Conservation (phyloP, 495 filamentous ascomycete species). For the Penicilliopsis zonata region DNA sequence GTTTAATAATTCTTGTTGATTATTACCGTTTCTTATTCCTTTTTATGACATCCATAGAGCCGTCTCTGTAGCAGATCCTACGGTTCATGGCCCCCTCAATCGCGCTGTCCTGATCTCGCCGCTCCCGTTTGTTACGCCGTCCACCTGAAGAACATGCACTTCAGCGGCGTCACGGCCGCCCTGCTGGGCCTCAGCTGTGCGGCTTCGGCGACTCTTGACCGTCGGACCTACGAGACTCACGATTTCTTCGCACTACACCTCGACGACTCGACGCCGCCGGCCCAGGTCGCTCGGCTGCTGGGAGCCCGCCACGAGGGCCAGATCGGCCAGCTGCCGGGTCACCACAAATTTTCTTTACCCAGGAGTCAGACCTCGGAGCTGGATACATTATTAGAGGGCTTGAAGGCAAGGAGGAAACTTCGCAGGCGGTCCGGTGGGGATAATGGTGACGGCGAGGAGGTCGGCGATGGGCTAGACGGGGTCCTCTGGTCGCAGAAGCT, state of each 20-base stretch:
- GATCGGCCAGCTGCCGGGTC: conserved; percentile 66
- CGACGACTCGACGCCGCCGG: conserved; percentile 48
- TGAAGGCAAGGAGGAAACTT: conserved; percentile 39
- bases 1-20: too few species aligned
- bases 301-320: conserved; percentile 74
- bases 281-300: conserved; percentile 58
- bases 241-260: conserved; percentile 91
- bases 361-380: conserved; percentile 38
- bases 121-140: neutral
- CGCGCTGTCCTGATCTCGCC: conserved; percentile 12
- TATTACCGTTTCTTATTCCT: too few species aligned
- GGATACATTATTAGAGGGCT: conserved; percentile 48
- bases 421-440: conserved; percentile 39
- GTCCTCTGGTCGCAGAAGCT: conserved; percentile 79
- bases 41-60: too few species aligned
- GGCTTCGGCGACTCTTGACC: conserved; percentile 30
- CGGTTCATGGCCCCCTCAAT: conserved; percentile 16
- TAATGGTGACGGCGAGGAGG: conserved; percentile 26
- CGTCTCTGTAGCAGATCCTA: too few species aligned
- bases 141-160: conserved; percentile 22
- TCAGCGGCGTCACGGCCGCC: conserved; percentile 25
- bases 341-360: conserved; percentile 72
- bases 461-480: conserved; percentile 54
- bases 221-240: conserved; percentile 54
- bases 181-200: conserved; percentile 22